Percentiles rank a stretch among this genome's conserved stretches.
Evolutionary conservation across 169 alveolate species (phyloP).

Genomic region (Perkinsus olseni): DNA sequence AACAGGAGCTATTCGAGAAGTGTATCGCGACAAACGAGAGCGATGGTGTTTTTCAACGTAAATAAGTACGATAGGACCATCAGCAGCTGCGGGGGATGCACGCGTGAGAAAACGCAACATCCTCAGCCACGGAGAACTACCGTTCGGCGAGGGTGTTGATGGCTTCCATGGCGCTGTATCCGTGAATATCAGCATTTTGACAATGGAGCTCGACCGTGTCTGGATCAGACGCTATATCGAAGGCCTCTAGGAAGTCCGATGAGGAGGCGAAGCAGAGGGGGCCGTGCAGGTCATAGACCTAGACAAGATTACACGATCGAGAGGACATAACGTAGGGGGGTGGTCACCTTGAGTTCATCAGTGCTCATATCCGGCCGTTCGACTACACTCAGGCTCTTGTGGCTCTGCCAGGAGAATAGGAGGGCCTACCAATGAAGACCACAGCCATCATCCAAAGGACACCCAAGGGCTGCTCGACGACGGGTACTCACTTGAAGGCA

Average conservation of each 20-base stretch:
- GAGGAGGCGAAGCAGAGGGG: neutral
- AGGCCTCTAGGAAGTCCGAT: neutral
- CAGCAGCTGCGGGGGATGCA: neutral
- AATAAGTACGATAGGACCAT: too few species aligned
- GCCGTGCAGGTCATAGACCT: neutral
- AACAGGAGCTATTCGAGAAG: too few species aligned
- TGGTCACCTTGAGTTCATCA: neutral
- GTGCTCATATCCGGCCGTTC: neutral
- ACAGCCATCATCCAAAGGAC: too few species aligned
- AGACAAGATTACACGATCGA: too few species aligned
- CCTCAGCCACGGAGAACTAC: too few species aligned
- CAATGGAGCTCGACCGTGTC: neutral
- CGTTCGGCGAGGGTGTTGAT: neutral
- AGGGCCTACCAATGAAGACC: neutral
- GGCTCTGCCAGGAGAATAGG: neutral
- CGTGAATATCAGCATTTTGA: neutral
- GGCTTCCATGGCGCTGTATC: neutral
- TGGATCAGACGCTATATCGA: neutral
- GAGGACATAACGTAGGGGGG: neutral
- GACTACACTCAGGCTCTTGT: neutral
- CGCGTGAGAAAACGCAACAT: too few species aligned
- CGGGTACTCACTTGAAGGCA: neutral
- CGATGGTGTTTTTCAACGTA: too few species aligned
- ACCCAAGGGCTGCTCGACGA: too few species aligned
- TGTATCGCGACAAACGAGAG: too few species aligned